Percentiles rank a stretch among this genome's conserved stretches.
These are phyloP conservation scores for Sporopachydermia lactativora DNA, from an alignment of 805 yeast genomes.

Conservation along the genomic window DNA sequence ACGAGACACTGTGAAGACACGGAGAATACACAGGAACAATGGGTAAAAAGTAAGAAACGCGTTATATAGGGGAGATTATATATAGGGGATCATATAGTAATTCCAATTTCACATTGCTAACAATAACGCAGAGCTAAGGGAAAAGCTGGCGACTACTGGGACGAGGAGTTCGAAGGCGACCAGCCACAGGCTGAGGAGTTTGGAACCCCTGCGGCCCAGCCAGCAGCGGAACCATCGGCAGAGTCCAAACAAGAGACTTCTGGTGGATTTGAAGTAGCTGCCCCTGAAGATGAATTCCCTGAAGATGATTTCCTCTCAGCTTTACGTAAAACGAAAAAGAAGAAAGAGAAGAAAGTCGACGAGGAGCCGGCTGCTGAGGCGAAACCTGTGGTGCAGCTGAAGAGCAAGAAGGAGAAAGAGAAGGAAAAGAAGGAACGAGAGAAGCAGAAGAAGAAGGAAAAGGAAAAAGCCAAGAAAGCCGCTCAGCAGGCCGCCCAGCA, in stretches of 20 bases:
- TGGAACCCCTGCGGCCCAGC: constrained; percentile 22
- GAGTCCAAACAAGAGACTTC: too few species aligned
- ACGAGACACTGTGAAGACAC: too few species aligned
- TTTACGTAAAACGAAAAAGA: constrained; percentile 63
- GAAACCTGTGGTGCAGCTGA: constrained; percentile 24
- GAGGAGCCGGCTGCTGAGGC: constrained; percentile 26
- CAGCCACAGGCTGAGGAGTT: constrained; percentile 38
- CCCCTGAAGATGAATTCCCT: constrained; percentile 17
- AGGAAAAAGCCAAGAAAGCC: constrained; percentile 44
- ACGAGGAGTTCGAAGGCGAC: constrained; percentile 49
- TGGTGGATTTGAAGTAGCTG: constrained; percentile 13
- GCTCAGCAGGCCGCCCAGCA: constrained; percentile 80
- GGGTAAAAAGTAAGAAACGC: constrained; percentile 34
- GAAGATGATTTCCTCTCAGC: constrained; percentile 52
- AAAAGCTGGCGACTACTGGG: constrained; percentile 65
- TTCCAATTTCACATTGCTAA: too few species aligned
- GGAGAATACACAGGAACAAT: too few species aligned
- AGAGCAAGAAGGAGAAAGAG: constrained; percentile 74
- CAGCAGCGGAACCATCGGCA: constrained; percentile 6
- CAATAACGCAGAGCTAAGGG: constrained; percentile 31
- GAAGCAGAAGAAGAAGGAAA: constrained; percentile 36
- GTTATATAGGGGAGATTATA: constrained; percentile 5
- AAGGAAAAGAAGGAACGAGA: constrained; percentile 87
- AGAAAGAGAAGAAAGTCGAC: constrained; percentile 51
- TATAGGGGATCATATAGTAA: too few species aligned